A percentile compares a stretch with the other conserved stretches of the same genome.
Evolutionary conservation across 1,139 yeast genomes (phyloP).

Genomic region (Petasospora rhodanensis): DNA sequence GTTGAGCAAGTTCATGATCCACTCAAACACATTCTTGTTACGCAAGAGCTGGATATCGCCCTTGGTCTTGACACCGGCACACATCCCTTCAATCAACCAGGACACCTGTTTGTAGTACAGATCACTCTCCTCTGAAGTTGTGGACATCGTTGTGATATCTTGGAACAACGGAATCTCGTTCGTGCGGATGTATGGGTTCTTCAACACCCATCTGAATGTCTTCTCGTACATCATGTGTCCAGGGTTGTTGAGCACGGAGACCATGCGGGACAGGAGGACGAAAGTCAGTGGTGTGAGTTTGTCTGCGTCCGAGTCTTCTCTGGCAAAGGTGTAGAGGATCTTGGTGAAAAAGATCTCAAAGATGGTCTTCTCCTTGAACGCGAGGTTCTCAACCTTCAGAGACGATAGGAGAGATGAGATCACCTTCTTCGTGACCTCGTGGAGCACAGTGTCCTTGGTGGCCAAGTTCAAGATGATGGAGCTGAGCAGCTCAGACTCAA

Average conservation of each 20-base stretch:
- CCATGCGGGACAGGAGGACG: constrained; percentile 48
- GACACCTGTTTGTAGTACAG: constrained; percentile 51
- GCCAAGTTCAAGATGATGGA: constrained; percentile 49
- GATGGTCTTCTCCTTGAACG: constrained; percentile 57
- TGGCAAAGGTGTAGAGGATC: constrained; percentile 44
- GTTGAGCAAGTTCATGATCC: constrained; percentile 53
- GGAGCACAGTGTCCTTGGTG: constrained; percentile 48
- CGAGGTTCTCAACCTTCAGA: constrained; percentile 24
- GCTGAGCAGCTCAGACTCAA: constrained; percentile 58
- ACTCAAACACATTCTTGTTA: constrained; percentile 57
- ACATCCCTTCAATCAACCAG: constrained; percentile 60
- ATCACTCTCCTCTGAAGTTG: constrained; percentile 40
- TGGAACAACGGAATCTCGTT: constrained; percentile 65
- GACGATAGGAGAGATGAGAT: constrained; percentile 40
- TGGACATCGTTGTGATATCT: constrained; percentile 36
- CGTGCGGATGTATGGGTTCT: constrained; percentile 39
- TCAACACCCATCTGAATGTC: constrained; percentile 54
- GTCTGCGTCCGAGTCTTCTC: constrained; percentile 22
- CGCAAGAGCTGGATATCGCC: constrained; percentile 51
- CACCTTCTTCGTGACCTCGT: constrained; percentile 43
- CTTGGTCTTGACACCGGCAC: constrained; percentile 39
- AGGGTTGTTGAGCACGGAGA: constrained; percentile 59
- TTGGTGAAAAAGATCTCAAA: constrained; percentile 60
- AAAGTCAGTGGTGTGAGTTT: constrained; percentile 37
- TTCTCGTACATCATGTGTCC: constrained; percentile 71